These are phyloP conservation scores for Domatiomyces catenatus DNA, from an alignment of 2,329 filamentous ascomycete genomes.

Conservation along the genomic window DNA sequence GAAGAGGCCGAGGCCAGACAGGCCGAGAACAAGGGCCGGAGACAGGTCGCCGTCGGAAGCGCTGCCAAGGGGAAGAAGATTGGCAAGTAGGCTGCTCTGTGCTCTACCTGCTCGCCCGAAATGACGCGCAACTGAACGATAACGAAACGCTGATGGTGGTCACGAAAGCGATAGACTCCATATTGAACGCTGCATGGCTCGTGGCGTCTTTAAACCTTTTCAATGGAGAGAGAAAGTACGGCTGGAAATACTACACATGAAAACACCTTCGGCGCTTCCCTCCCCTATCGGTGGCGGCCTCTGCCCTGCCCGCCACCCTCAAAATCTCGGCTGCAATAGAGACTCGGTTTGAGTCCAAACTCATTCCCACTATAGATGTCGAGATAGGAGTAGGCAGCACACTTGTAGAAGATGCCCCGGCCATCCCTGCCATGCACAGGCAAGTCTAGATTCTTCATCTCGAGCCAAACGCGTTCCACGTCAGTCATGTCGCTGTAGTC, in stretches of 20 bases:
- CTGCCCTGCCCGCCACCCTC: slow-evolving; percentile 12
- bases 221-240: background rate
- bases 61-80: slow-evolving; percentile 19
- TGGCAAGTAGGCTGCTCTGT: slow-evolving; percentile 10
- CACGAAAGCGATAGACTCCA: background rate
- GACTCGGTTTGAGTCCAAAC: slow-evolving; percentile 44
- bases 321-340: slow-evolving; percentile 28
- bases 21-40: slow-evolving; percentile 22
- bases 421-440: slow-evolving; percentile 25
- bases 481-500: slow-evolving; percentile 58
- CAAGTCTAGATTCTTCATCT: slow-evolving; percentile 47
- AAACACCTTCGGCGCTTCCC: background rate
- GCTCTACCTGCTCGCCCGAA: slow-evolving; percentile 33
- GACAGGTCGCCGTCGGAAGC: slow-evolving; percentile 24
- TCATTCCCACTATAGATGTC: slow-evolving; percentile 45
- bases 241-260: background rate
- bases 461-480: slow-evolving; percentile 50
- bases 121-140: slow-evolving; percentile 9
- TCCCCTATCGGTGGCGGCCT: background rate
- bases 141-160: background rate
- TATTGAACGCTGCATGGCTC: background rate
- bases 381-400: slow-evolving; percentile 54
- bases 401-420: slow-evolving; percentile 59
- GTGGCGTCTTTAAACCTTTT: background rate
- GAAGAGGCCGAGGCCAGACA: slow-evolving; percentile 31